Base-by-base conservation (phyloP, 2,329 filamentous ascomycete species). In the Metarhizium anisopliae region DNA sequence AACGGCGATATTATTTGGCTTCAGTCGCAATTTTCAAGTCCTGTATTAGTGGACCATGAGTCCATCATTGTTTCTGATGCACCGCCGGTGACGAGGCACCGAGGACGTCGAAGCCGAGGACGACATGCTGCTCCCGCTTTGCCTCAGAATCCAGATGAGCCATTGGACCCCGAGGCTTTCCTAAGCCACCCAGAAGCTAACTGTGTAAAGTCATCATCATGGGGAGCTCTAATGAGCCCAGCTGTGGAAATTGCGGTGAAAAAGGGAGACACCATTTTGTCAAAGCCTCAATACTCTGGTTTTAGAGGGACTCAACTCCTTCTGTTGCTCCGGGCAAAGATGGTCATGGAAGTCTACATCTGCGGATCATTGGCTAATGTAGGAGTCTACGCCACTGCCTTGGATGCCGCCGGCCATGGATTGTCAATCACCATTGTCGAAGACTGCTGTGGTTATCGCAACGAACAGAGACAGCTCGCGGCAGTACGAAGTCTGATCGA, bases 331-430 rank as follows among this genome's bases (percentile, higher is more conserved):
- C 83, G 92, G n/a, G 84, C 85, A n/a, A 88, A 85, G 60, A 85
- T 96, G 61, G 84, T 95, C 57, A 96, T 91, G 2, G 89, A 96
- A 64, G 76, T 99, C 13, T 96, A 89, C 70, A 82, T 97, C 29
- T 95, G 89, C 65, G 94, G 94, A 25, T 87, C 88, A 49, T 79
- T 95, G 51, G 89, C 87, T 47, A 96, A 97, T 64, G 77, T 95
- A 40, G 92, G 91, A 36, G 85, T 97, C 50, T 91, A 94, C 67
- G 93, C 94, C 7, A 96, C 93, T 1, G 91, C 91, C 3, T 78
- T 95, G 59, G 94, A 96, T 66, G 94, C 93, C 11, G 92, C 90
- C 2, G 83, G 87, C 20, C 88, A 96, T 69, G 94, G 92, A 4
- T 85, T 95, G 64, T 78, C 83, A n/a, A 90, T 96, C 64, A 94